Percentiles rank a stretch among this genome's conserved stretches.
Evolutionary conservation across 2,329 filamentous ascomycete genomes (phyloP).

Genomic region (Cercospora sp.): DNA sequence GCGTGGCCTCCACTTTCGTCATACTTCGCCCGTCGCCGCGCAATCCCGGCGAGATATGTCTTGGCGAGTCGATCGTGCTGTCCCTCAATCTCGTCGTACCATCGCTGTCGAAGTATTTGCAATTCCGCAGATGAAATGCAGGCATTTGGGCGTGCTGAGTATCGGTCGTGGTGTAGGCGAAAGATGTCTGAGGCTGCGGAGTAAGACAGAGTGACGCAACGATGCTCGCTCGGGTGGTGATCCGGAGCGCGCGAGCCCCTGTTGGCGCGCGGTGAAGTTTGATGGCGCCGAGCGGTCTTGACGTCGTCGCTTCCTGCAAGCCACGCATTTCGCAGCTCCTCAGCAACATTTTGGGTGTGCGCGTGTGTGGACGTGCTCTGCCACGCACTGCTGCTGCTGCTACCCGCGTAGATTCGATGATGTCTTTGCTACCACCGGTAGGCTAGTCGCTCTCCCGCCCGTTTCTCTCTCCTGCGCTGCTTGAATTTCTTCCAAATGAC

Average conservation of each 20-base stretch:
- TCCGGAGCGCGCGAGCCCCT: constrained; percentile 5
- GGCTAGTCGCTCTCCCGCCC: background rate
- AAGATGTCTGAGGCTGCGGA: background rate
- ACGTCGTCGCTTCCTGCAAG: constrained; percentile 12
- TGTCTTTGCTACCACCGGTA: background rate
- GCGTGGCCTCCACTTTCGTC: constrained; percentile 8
- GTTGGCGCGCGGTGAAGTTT: background rate
- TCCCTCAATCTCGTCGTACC: background rate
- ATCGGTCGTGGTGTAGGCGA: background rate
- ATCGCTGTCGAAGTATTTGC: background rate
- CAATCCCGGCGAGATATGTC: constrained; percentile 5
- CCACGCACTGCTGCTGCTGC: background rate
- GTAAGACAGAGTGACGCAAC: background rate
- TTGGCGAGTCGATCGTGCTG: background rate
- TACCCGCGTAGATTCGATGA: background rate
- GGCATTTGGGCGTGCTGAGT: background rate
- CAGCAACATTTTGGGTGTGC: background rate
- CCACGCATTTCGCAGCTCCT: background rate
- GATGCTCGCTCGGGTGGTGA: background rate
- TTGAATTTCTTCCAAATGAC: background rate
- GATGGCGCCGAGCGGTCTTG: background rate
- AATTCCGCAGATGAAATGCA: background rate
- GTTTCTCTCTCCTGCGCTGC: background rate
- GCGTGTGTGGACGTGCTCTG: constrained; percentile 5
- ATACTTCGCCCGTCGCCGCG: constrained; percentile 2